Conservation (phyloP, 371 early-diverging fungal species). For the Rhizopus sp. region DNA sequence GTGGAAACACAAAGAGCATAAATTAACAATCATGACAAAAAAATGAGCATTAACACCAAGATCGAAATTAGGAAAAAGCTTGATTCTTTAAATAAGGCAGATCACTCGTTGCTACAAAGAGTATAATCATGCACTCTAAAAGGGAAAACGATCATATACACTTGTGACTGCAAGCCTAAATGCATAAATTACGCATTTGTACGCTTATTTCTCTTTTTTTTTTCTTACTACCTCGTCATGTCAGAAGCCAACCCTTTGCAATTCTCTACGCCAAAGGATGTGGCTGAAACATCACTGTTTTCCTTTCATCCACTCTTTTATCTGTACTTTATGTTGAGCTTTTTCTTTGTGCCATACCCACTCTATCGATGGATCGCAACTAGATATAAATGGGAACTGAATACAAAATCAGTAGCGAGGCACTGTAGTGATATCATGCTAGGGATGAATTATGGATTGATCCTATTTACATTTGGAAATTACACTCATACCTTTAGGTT, state of each 20-base stretch:
- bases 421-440: conserved; percentile 67
- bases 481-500: conserved; percentile 72
- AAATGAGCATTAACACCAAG: no score
- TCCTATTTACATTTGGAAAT: conserved; percentile 85
- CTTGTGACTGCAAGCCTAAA: no score
- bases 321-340: conserved; percentile 58
- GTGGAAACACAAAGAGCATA: no score
- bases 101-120: no score
- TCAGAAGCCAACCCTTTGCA: conserved; percentile 1
- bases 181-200: not conserved
- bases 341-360: conserved; percentile 59
- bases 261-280: conserved; percentile 9
- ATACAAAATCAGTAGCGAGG: conserved; percentile 60
- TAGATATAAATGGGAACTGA: conserved; percentile 66
- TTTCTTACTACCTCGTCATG: not conserved
- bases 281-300: conserved; percentile 33
- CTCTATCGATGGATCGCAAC: conserved; percentile 59
- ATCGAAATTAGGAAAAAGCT: no score
- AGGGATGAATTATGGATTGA: conserved; percentile 59
- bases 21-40: no score
- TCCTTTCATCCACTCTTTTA: conserved; percentile 57
- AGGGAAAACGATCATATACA: no score
- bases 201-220: not conserved
- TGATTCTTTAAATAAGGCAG: no score
- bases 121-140: no score